Evolutionary conservation across 352 stramenopile genomes (phyloP), one percentile per base, ranked within the genome.

Genomic region (Peronospora farinosa): DNA sequence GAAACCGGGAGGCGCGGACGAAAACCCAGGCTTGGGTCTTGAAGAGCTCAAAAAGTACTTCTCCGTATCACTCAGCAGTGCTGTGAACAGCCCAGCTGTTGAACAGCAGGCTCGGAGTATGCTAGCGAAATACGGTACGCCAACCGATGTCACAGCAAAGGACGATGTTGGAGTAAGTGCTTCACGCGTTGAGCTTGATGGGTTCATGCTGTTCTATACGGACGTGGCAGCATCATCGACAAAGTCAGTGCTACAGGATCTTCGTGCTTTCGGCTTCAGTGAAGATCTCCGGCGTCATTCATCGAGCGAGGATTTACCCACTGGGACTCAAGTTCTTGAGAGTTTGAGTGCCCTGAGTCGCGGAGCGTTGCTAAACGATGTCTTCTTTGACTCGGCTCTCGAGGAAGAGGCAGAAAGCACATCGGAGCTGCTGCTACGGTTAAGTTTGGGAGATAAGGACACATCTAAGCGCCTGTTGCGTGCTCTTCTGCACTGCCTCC

Each of bases 361-460:
- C 1, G 55, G 46, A 31, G 76, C 84, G 13, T 53, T 95, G 15
- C 54, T 85, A 1, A 90, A 82, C 30, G 76, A 91, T 19, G 78
- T 86, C 10, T 93, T 95, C 51, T 81, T 95, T 27, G 81, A 95
- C 44, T 87, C 79, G 19, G 84, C 81, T 12, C 66, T 95, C 4
- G 84, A 95, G 49, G 84, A 95, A 62, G 81, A 95, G 55, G 80
- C 81, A 13, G 84, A 95, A 43, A 90, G 77, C 4, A 81, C 84
- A 12, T 67, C 67, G 8, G 81, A 95, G 30, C 54, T 95, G 31
- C 44, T 95, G 32, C 40, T 91, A 12, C 75, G 79, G 8, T 62
- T 92, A 33, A 79, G 76, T 51, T 66, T 89, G 16, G 77, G 78
- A 25, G 69, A 88, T 36, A 49, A 58, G n/a, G 42, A 53, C 2